Evolutionary conservation across 176 grass and related monocot species (phyloP).

Genomic region (Aegilops longissima): DNA sequence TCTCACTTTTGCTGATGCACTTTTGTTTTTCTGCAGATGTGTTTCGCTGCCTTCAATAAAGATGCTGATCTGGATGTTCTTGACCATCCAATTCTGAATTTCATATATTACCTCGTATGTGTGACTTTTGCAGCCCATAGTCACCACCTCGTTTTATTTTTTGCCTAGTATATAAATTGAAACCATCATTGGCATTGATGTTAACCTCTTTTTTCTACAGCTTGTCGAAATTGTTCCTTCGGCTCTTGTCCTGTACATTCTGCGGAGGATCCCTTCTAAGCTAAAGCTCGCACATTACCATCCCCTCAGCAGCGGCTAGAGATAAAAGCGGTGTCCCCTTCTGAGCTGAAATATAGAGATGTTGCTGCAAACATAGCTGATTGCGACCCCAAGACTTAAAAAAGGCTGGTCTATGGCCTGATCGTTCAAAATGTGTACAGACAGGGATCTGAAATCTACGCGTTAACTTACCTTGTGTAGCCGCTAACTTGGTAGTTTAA

Average conservation of each 20-base stretch:
- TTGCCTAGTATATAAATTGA: neutral
- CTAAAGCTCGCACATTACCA: constrained; percentile 38
- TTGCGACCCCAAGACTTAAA: neutral
- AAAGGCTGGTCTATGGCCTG: neutral
- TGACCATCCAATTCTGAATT: constrained; percentile 76
- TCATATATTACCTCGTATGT: constrained; percentile 77
- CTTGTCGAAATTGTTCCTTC: constrained; percentile 75
- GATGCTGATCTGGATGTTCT: constrained; percentile 77
- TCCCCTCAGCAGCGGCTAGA: constrained; percentile 40
- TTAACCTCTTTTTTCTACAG: constrained; percentile 31
- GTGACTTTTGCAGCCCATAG: neutral
- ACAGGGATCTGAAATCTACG: neutral
- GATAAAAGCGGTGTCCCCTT: neutral
- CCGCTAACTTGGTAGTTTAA: constrained; percentile 22
- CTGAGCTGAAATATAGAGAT: neutral
- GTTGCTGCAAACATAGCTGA: neutral
- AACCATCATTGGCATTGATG: neutral
- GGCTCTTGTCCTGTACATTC: constrained; percentile 70
- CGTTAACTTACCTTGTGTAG: neutral
- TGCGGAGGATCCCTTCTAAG: constrained; percentile 76
- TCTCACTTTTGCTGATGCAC: neutral
- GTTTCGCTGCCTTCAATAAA: constrained; percentile 66
- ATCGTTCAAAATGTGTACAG: constrained; percentile 19
- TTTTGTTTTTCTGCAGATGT: constrained; percentile 57
- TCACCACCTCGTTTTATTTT: neutral